A percentile compares a stretch with the other conserved stretches of the same genome.
Evolutionary conservation across 345 rosid species (phyloP).

Genomic region (Microcos paniculata): DNA sequence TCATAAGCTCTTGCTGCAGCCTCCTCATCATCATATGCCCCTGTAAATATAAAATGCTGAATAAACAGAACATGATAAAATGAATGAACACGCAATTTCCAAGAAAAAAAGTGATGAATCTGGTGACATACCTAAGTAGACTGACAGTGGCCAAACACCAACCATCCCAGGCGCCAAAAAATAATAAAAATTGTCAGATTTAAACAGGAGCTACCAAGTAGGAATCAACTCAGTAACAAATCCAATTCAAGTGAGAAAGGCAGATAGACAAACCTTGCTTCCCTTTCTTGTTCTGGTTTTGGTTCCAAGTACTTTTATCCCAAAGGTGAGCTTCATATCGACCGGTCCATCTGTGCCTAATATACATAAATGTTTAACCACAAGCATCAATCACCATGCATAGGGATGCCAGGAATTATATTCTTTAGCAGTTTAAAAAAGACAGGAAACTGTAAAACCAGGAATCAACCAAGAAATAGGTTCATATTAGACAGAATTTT

Average conservation of each 20-base stretch:
- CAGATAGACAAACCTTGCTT: conserved; percentile 72
- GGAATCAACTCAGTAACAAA: not conserved
- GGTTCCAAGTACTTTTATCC: conserved; percentile 99
- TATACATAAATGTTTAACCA: conserved; percentile 9
- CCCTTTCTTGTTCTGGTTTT: conserved; percentile 97
- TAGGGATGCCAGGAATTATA: not conserved
- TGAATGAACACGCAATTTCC: conserved; percentile 1
- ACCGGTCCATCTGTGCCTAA: conserved; percentile 99
- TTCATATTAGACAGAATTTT: not conserved
- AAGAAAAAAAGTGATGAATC: not conserved
- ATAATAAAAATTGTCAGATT: conserved; percentile 38
- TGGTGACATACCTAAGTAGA: conserved; percentile 78
- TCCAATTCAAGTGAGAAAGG: not conserved
- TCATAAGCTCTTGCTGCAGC: conserved; percentile 99
- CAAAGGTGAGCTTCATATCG: conserved; percentile 99
- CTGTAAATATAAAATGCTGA: conserved; percentile 38
- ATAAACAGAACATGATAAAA: conserved; percentile 7
- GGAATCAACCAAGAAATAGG: not conserved
- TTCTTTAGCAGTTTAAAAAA: conserved; percentile 9
- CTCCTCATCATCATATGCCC: conserved; percentile 99
- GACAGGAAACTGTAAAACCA: conserved; percentile 6
- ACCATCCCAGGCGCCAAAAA: conserved; percentile 32
- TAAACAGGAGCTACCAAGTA: conserved; percentile 3
- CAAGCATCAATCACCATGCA: conserved; percentile 9
- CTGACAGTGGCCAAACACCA: conserved; percentile 42